phyloP scores from a whole-genome alignment of 129 eudicot species.

The Arctium minus region DNA sequence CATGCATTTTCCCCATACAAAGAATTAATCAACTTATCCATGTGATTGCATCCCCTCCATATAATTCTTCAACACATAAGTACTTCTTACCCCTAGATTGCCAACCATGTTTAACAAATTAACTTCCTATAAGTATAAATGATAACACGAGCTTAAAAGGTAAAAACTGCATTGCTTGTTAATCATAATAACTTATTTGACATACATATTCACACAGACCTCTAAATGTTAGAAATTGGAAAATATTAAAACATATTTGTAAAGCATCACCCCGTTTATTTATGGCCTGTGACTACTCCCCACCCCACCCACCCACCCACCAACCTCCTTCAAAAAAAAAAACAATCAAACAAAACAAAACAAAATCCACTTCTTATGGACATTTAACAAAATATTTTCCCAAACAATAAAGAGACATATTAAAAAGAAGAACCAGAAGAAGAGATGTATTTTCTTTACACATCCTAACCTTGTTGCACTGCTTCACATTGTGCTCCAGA shows the following conservation, averaged over 20 bases:
- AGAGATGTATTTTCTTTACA: background rate
- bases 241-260: background rate
- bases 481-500: conserved; percentile 80
- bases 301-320: too few species aligned
- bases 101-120: background rate
- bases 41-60: background rate
- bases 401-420: background rate
- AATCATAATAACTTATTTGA: background rate
- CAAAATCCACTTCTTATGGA: background rate
- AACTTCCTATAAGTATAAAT: background rate
- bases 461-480: conserved; percentile 68
- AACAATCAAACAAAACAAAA: too few species aligned
- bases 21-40: background rate
- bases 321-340: too few species aligned
- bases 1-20: background rate
- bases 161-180: background rate
- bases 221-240: background rate
- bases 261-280: background rate
- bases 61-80: background rate
- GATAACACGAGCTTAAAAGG: background rate
- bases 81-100: background rate
- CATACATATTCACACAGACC: background rate
- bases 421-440: background rate
- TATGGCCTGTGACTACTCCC: background rate
- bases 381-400: background rate